A percentile compares a stretch with the other conserved stretches of the same genome.
These are phyloP conservation scores for Leucogyrophana mollusca DNA, from an alignment of 768 basidiomycete species.

Conservation along the genomic window DNA sequence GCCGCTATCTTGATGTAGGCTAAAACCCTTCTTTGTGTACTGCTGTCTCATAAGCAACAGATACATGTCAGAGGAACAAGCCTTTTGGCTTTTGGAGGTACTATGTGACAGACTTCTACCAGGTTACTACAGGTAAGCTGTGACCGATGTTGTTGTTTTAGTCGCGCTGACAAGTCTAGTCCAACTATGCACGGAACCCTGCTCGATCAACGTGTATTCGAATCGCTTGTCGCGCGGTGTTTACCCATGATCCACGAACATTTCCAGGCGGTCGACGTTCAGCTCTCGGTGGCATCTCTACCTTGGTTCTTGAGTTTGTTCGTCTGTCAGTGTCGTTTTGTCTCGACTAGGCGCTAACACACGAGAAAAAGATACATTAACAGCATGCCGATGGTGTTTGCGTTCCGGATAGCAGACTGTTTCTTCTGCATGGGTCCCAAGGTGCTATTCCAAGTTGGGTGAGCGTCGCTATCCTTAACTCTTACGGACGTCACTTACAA, in stretches of 20 bases:
- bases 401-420: constrained; percentile 96
- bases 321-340: constrained; percentile 44
- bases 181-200: constrained; percentile 99
- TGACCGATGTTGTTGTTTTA: constrained; percentile 1
- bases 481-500: constrained; percentile 6
- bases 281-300: constrained; percentile 92
- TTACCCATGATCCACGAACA: constrained; percentile 94
- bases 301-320: constrained; percentile 96
- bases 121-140: constrained; percentile 90
- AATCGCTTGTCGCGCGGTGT: constrained; percentile 85
- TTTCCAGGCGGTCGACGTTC: constrained; percentile 88
- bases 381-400: constrained; percentile 96
- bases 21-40: not conserved
- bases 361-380: constrained; percentile 66
- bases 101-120: constrained; percentile 93
- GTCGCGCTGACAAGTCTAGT: constrained; percentile 35
- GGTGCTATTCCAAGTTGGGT: constrained; percentile 98
- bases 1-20: constrained; percentile 91
- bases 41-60: constrained; percentile 39
- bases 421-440: constrained; percentile 99
- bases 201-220: constrained; percentile 97
- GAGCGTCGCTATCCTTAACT: constrained; percentile 27
- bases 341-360: not conserved
- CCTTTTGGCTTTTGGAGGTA: constrained; percentile 95
- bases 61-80: constrained; percentile 98